Evolutionary conservation across 192 early-diverging fungal species (phyloP), one percentile per base, ranked within the genome.

Genomic region (Backusella psychrophila): DNA sequence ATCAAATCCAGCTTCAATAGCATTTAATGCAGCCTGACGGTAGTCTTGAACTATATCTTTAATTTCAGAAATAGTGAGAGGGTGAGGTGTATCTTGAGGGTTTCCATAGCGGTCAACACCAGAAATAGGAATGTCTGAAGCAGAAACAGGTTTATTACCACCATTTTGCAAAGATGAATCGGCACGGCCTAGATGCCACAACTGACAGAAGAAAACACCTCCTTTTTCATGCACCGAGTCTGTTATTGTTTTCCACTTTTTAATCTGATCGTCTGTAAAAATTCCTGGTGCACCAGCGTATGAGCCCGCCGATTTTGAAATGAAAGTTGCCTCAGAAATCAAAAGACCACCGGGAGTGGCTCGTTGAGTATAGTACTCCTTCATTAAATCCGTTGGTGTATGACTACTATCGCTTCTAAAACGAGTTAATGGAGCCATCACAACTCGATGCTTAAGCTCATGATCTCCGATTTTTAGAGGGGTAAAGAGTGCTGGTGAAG

Each of bases 1-100:
- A 71, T 98, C 94, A 79, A 96, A 94, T 3, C 94, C 95, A 11
- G 96, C 96, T 63, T 87, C 83, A 31, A 88, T 81, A 0, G 97
- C 93, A 44, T 92, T 89, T 39, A 76, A 72, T 1, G 96, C 93
- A 33, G 93, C 91, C 9, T 75, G 33, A 7, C 33, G n/a, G 31
- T 36, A 80, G 0, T 71, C 74, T 9, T 66, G 34, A 12, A 70
- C n/a, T 1, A 80, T 34, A n/a, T 44, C 9, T 23, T 69, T 36
- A 29, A 80, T 75, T 23, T 80, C 78, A 14, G 7, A 7, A 14
- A 65, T 14, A 15, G 69, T 70, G 11, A 80, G 31, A 6, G 78
- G 36, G 23, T 69, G 78, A 75, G 78, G 78, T 52, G 46, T 53
- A 26, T 75, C 56, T 0, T 75, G 26, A 12, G 36, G 44, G 29